phyloP scores from a whole-genome alignment of 1,139 yeast species.

The Hansenula lynferdii region DNA sequence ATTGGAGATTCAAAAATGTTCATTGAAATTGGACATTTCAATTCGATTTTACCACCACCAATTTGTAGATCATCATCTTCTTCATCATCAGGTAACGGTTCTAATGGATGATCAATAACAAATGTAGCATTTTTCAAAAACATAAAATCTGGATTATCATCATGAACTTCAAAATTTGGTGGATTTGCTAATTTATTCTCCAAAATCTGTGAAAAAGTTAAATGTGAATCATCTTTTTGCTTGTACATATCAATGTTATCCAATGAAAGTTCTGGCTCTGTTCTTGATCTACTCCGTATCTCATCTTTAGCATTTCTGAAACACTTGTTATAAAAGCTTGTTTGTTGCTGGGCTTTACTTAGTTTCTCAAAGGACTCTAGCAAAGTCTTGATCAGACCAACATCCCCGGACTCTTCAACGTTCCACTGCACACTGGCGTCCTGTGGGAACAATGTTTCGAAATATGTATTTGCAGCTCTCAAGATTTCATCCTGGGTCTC shows the following conservation, averaged over 20 bases:
- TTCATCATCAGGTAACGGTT: constrained; percentile 29
- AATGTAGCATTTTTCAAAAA: constrained; percentile 19
- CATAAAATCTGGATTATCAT: constrained; percentile 5
- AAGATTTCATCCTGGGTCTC: constrained; percentile 10
- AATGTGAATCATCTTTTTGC: constrained; percentile 2
- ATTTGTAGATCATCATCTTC: constrained; percentile 54
- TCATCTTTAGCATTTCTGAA: constrained; percentile 7
- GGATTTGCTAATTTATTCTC: constrained; percentile 6
- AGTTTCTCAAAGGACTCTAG: constrained; percentile 8
- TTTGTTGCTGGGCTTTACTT: constrained; percentile 5
- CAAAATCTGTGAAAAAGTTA: constrained; percentile 15
- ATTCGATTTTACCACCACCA: constrained; percentile 61
- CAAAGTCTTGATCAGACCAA: constrained; percentile 7
- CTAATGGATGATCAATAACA: constrained; percentile 23
- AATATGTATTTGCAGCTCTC: constrained; percentile 10
- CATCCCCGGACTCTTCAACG: constrained; percentile 5
- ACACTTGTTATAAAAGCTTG: constrained; percentile 1
- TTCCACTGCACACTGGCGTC: neutral
- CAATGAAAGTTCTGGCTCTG: constrained; percentile 24
- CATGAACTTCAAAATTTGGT: neutral
- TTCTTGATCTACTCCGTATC: constrained; percentile 4
- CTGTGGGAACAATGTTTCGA: constrained; percentile 8
- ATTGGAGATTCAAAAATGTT: constrained; percentile 48
- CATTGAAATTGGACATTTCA: constrained; percentile 62
- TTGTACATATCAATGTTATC: constrained; percentile 23